phyloP scores from a whole-genome alignment of 75 land plant species.

The Cupressus sempervirens region DNA sequence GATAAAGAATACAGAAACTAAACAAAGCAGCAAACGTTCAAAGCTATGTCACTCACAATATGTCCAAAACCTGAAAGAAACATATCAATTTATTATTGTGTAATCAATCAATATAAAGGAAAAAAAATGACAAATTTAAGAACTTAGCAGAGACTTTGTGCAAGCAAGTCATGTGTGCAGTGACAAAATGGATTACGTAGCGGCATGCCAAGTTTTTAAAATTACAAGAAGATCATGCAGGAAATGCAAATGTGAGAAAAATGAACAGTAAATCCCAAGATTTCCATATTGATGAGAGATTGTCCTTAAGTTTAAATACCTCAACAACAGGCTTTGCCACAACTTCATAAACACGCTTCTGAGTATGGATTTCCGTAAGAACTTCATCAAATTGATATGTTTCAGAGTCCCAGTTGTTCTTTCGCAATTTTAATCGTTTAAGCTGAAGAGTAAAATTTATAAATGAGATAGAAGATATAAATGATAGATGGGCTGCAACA shows the following conservation, averaged over 20 bases:
- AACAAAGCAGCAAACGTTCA: background rate
- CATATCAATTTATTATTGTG: background rate
- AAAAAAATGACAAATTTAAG: background rate
- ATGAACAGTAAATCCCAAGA: background rate
- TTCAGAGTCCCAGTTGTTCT: constrained; percentile 91
- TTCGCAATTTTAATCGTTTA: constrained; percentile 77
- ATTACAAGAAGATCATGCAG: background rate
- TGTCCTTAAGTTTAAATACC: constrained; percentile 32
- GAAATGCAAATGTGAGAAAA: background rate
- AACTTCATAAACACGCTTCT: constrained; percentile 93
- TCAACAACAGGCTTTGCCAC: constrained; percentile 95
- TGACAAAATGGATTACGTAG: background rate
- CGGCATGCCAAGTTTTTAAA: background rate
- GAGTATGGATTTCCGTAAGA: constrained; percentile 75
- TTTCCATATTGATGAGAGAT: background rate
- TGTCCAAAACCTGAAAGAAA: background rate
- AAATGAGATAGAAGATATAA: background rate
- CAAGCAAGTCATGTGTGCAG: background rate
- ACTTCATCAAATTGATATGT: constrained; percentile 91
- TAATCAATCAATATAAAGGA: background rate
- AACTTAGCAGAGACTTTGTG: background rate
- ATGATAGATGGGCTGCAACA: background rate
- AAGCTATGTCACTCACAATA: background rate
- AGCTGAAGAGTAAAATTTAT: constrained; percentile 40
- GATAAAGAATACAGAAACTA: background rate